These are phyloP conservation scores for Pseudopyrenochaeta lycopersici DNA, from an alignment of 2,329 filamentous ascomycete genomes.

Conservation along the genomic window DNA sequence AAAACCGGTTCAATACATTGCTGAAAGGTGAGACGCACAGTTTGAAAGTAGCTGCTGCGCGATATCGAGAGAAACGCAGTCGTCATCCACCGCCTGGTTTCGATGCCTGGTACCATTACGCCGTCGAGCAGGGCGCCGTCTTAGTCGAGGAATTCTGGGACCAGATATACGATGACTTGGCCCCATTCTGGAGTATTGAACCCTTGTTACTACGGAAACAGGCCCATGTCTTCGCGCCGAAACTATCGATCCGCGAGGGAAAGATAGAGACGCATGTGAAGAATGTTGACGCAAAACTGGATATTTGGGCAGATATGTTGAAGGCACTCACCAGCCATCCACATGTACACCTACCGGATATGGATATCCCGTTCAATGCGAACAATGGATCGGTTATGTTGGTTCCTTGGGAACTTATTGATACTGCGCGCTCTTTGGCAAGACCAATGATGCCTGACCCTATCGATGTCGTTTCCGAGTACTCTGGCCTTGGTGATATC, in stretches of 20 bases:
- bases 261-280: conserved; percentile 39
- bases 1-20: conserved; percentile 38
- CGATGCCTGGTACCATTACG: conserved; percentile 58
- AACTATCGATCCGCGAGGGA: conserved; percentile 53
- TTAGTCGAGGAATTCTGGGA: conserved; percentile 62
- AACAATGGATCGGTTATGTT: conserved; percentile 59
- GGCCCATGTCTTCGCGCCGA: conserved; percentile 47
- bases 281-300: conserved; percentile 43
- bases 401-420: conserved; percentile 57
- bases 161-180: conserved; percentile 60
- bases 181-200: conserved; percentile 59
- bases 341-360: conserved; percentile 55
- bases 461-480: conserved; percentile 28
- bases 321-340: conserved; percentile 49
- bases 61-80: conserved; percentile 54
- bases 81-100: conserved; percentile 62
- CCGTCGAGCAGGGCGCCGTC: conserved; percentile 51
- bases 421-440: conserved; percentile 45
- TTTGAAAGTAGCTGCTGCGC: conserved; percentile 52
- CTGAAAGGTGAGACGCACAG: conserved; percentile 47
- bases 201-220: conserved; percentile 52
- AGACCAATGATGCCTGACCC: conserved; percentile 32
- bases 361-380: conserved; percentile 58
- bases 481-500: conserved; percentile 12
- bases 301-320: conserved; percentile 52